Evolutionary conservation across 2,329 filamentous ascomycete genomes (phyloP), one percentile per base, ranked within the genome.

Genomic region (Amesomyces nigricolor): DNA sequence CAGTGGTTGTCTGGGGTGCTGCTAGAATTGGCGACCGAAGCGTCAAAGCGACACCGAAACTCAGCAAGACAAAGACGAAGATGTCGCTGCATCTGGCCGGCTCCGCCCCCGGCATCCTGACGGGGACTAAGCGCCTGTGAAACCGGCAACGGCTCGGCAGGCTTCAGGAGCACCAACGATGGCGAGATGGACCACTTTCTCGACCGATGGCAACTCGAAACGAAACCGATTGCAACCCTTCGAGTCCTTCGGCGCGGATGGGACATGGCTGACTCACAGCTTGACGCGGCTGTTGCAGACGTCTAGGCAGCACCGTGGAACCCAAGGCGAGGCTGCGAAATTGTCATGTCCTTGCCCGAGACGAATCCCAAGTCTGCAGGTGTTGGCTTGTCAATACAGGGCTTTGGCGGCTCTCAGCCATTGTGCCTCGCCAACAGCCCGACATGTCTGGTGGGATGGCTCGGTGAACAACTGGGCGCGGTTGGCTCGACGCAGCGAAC

Each of bases 371-470:
- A 37, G 30, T 43, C 32, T 11, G 47, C 47, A 40, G 22, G 22
- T 47, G n/a, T 22, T 13, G 17, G 6, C 16, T 19, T 22, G 32
- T 22, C 37, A n/a, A 14, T 49, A 32, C 17, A 37, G 35, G 19
- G 46, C n/a, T n/a, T 19, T n/a, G 16, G 22, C 16, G 10, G 14
- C 7, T 17, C 55, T 54, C 40, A 60, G 58, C 55, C 54, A 56
- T 30, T 56, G 43, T 48, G 56, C 58, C 58, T 58, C 26, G 51
- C 45, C 17, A 14, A 30, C 32, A 57, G 54, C 54, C 51, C 30
- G 29, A 11, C 22, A 22, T 22, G 39, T 26, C 26, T 29, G 50
- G 14, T 22, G 14, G 19, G 11, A 32, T 38, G 13, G 26, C 38
- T 55, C 52, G 52, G 48, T 55, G 44, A 48, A 43, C 26, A 30